Conservation (phyloP, 83 land plant species). For the Larix sibirica region DNA sequence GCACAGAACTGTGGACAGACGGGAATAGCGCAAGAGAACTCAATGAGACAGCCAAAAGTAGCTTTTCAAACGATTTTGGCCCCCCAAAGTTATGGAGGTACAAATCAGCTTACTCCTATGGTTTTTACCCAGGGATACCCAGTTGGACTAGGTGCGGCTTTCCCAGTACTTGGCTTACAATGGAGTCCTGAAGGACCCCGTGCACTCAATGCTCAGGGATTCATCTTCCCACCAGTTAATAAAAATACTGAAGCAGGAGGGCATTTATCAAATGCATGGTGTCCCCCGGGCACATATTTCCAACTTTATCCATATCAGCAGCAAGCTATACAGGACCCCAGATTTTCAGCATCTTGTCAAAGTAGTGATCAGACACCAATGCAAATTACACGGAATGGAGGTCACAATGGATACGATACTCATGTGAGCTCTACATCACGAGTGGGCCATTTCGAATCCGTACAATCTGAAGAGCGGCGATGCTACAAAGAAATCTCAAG, state of each 20-base stretch:
- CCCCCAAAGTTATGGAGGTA: background rate
- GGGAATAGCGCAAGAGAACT: constrained; percentile 6
- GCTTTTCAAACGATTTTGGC: constrained; percentile 7
- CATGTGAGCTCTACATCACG: background rate
- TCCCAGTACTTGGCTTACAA: constrained; percentile 7
- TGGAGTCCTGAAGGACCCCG: constrained; percentile 6
- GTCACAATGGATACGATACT: background rate
- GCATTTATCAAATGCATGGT: constrained; percentile 1
- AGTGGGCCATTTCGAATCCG: background rate
- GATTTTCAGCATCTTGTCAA: background rate
- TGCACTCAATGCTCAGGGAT: constrained; percentile 3
- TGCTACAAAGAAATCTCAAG: background rate
- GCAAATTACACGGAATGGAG: background rate
- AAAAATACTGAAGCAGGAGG: background rate
- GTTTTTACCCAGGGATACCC: constrained; percentile 3
- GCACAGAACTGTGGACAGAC: constrained; percentile 7
- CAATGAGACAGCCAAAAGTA: constrained; percentile 5
- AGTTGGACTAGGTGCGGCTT: constrained; percentile 9
- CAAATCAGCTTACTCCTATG: constrained; percentile 14
- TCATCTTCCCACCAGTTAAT: constrained; percentile 13
- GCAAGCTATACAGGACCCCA: constrained; percentile 2
- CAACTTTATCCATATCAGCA: constrained; percentile 17
- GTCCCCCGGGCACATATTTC: constrained; percentile 8
- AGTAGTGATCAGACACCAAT: background rate
- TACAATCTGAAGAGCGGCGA: background rate